Percentiles rank a stretch among this genome's conserved stretches.
These are phyloP conservation scores for Skeletonema marinoi DNA, from an alignment of 108 stramenopile genomes.

Conservation along the genomic window DNA sequence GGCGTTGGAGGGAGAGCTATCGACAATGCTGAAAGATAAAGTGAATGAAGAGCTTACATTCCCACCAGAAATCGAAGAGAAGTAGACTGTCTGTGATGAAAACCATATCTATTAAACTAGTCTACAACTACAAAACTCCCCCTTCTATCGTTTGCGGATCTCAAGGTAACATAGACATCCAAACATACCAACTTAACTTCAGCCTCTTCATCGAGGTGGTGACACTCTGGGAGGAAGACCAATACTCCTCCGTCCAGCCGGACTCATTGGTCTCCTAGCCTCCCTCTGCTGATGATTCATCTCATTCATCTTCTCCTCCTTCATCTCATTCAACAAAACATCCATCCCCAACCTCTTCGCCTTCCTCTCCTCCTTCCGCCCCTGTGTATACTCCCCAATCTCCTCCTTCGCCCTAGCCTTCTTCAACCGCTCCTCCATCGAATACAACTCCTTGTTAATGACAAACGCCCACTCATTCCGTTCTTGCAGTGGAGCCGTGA, in stretches of 20 bases:
- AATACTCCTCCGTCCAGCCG: neutral
- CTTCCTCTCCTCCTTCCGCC: neutral
- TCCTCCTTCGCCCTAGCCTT: constrained; percentile 7
- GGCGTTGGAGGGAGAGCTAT: constrained; percentile 28
- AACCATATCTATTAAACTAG: neutral
- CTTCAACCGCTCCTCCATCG: constrained; percentile 48
- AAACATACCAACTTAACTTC: neutral
- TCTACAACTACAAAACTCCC: neutral
- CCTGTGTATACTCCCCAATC: neutral
- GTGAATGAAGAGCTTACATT: neutral
- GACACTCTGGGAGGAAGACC: neutral
- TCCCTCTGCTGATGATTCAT: neutral
- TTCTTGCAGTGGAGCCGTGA: constrained; percentile 53
- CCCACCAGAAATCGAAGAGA: neutral
- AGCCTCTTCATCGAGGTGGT: neutral
- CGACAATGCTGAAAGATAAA: constrained; percentile 19
- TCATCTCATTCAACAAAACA: neutral
- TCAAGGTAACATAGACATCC: neutral
- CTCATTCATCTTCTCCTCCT: neutral
- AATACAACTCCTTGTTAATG: constrained; percentile 53
- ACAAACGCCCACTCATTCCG: constrained; percentile 68
- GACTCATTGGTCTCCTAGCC: neutral
- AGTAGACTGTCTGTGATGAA: no score
- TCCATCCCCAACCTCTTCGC: constrained; percentile 1
- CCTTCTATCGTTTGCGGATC: no score